Evolutionary conservation across 2,329 filamentous ascomycete species (phyloP).

Genomic region (Monilinia aucupariae): DNA sequence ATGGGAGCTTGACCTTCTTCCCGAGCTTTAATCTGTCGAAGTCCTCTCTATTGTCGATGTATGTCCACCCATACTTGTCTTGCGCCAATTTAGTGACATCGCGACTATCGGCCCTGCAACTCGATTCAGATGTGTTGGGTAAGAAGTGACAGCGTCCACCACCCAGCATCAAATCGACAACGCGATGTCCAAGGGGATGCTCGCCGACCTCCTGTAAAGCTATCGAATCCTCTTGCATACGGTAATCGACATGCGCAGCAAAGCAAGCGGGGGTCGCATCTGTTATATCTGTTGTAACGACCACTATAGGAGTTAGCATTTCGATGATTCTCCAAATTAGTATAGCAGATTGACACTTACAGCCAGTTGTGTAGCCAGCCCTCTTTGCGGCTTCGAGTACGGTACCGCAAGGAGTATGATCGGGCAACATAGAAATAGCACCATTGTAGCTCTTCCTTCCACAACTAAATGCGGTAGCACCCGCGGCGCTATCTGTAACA

Average conservation of each 20-base stretch:
- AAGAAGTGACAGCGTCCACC: slow-evolving; percentile 92
- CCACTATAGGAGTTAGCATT: slow-evolving; percentile 43
- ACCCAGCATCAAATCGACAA: slow-evolving; percentile 88
- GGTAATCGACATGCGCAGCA: slow-evolving; percentile 75
- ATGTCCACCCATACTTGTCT: slow-evolving; percentile 72
- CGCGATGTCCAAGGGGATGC: slow-evolving; percentile 73
- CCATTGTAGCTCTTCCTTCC: slow-evolving; percentile 94
- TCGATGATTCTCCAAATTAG: neutral
- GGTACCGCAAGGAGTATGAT: slow-evolving; percentile 82
- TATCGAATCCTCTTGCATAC: slow-evolving; percentile 81
- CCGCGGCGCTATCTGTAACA: slow-evolving; percentile 94
- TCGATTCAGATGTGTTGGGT: slow-evolving; percentile 71
- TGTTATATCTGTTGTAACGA: slow-evolving; percentile 90
- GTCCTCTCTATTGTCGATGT: slow-evolving; percentile 62
- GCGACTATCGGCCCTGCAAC: slow-evolving; percentile 74
- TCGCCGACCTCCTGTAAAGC: slow-evolving; percentile 88
- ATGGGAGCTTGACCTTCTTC: slow-evolving; percentile 58
- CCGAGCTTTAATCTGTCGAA: slow-evolving; percentile 72
- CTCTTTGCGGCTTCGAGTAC: slow-evolving; percentile 89
- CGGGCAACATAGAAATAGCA: slow-evolving; percentile 83
- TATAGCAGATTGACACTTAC: neutral
- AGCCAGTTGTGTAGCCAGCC: slow-evolving; percentile 82
- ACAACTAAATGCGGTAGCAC: slow-evolving; percentile 93
- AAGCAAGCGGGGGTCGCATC: slow-evolving; percentile 97
- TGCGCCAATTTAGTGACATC: slow-evolving; percentile 70